Evolutionary conservation across 1,284 basidiomycete species (phyloP).

Genomic region (Melanopsichium pennsylvanicum): DNA sequence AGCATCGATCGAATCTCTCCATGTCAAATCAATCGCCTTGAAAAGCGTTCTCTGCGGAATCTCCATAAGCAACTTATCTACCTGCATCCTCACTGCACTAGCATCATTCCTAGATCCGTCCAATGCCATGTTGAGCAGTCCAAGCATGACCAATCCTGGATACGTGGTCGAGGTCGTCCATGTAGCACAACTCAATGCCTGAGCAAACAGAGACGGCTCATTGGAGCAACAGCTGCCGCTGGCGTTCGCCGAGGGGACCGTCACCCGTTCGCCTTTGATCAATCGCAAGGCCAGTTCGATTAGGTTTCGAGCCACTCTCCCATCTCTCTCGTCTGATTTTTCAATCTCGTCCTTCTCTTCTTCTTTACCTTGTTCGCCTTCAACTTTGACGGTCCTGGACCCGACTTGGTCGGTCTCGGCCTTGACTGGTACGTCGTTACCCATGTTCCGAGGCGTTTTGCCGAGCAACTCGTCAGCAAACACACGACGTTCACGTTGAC

Average conservation of each 20-base stretch:
- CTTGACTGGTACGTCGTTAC: no score
- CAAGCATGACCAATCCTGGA: slow-evolving; percentile 18
- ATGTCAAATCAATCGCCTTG: slow-evolving; percentile 23
- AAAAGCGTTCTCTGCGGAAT: slow-evolving; percentile 9
- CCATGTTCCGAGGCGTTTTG: no score
- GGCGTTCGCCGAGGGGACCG: no score
- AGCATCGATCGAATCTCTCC: slow-evolving; percentile 17
- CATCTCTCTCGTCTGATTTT: slow-evolving; percentile 4
- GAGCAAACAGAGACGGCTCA: no score
- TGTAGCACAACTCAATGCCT: background rate
- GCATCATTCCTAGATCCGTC: background rate
- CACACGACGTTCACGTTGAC: slow-evolving; percentile 77
- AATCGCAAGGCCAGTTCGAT: slow-evolving; percentile 20
- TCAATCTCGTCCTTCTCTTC: slow-evolving; percentile 75
- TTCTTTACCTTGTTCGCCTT: no score
- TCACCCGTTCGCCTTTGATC: slow-evolving; percentile 28
- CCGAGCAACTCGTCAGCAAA: slow-evolving; percentile 90
- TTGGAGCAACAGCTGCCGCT: no score
- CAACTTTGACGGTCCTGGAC: no score
- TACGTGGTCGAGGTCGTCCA: slow-evolving; percentile 7
- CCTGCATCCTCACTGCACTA: background rate
- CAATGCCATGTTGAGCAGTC: slow-evolving; percentile 12
- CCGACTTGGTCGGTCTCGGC: no score
- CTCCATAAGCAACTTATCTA: slow-evolving; percentile 20
- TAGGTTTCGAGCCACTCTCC: slow-evolving; percentile 2